Percentiles rank a stretch among this genome's conserved stretches.
Conservation (phyloP, 345 rosid species). For the Arabidopsis thaliana region TAIR10.1 NC_003071.7:7888501-7889000, state of each 20-base stretch:
- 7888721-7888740: slow-evolving; percentile 62
- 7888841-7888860: slow-evolving; percentile 49
- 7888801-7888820: slow-evolving; percentile 45
- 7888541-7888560: slow-evolving; percentile 58
- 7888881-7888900: neutral
- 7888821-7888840: slow-evolving; percentile 53
- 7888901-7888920: slow-evolving; percentile 19
- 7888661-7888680: slow-evolving; percentile 81
- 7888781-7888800: slow-evolving; percentile 33
- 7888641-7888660: slow-evolving; percentile 89
- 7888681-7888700: slow-evolving; percentile 71
- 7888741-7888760: slow-evolving; percentile 71
- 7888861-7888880: slow-evolving; percentile 50
- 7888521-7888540: slow-evolving; percentile 80
- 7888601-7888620: slow-evolving; percentile 24
- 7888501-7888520: slow-evolving; percentile 67
- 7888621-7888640: slow-evolving; percentile 47
- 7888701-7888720: slow-evolving; percentile 62
- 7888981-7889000: neutral
- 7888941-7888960: neutral
- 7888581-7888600: neutral
- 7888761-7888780: slow-evolving; percentile 61
- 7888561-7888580: neutral
- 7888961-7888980: too few species aligned
- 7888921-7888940: slow-evolving; percentile 25